These are phyloP conservation scores for Leonotis leonurus DNA, from an alignment of 257 asterid species.

Conservation along the genomic window DNA sequence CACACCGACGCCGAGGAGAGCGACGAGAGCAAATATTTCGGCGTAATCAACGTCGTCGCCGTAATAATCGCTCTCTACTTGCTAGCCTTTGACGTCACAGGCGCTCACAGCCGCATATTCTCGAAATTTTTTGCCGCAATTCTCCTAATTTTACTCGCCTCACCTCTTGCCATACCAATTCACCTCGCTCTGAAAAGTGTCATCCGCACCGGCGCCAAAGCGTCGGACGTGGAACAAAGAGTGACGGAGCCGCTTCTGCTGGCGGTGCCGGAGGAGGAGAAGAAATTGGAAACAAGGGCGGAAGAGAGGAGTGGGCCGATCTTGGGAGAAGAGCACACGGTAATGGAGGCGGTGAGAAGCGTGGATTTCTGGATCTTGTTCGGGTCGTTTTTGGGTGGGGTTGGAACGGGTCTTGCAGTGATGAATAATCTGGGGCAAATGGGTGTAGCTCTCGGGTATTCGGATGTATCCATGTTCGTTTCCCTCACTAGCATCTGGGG, in stretches of 20 bases:
- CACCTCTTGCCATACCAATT: slow-evolving; percentile 67
- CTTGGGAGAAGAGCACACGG: slow-evolving; percentile 83
- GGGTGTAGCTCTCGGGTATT: slow-evolving; percentile 84
- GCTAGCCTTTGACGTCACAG: slow-evolving; percentile 60
- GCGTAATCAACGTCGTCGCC: slow-evolving; percentile 62
- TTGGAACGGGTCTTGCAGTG: slow-evolving; percentile 91
- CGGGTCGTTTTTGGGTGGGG: slow-evolving; percentile 76
- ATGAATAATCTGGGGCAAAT: slow-evolving; percentile 92
- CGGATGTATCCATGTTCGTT: slow-evolving; percentile 86
- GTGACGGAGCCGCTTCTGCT: slow-evolving; percentile 36
- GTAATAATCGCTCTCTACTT: slow-evolving; percentile 63
- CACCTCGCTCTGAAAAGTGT: slow-evolving; percentile 26
- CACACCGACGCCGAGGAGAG: slow-evolving; percentile 50
- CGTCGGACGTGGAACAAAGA: slow-evolving; percentile 32
- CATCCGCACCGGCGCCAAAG: slow-evolving; percentile 23
- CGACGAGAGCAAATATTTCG: slow-evolving; percentile 59
- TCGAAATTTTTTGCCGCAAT: slow-evolving; percentile 58
- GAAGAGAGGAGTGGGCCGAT: slow-evolving; percentile 35
- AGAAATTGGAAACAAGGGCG: slow-evolving; percentile 5
- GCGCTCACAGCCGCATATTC: slow-evolving; percentile 42
- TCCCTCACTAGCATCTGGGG: slow-evolving; percentile 95
- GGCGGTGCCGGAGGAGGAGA: slow-evolving; percentile 14
- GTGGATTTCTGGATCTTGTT: slow-evolving; percentile 84
- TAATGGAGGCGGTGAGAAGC: slow-evolving; percentile 48
- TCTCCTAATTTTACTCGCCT: slow-evolving; percentile 50